Conservation (phyloP, 2,329 filamentous ascomycete genomes). For the Fusarium penzigii region DNA sequence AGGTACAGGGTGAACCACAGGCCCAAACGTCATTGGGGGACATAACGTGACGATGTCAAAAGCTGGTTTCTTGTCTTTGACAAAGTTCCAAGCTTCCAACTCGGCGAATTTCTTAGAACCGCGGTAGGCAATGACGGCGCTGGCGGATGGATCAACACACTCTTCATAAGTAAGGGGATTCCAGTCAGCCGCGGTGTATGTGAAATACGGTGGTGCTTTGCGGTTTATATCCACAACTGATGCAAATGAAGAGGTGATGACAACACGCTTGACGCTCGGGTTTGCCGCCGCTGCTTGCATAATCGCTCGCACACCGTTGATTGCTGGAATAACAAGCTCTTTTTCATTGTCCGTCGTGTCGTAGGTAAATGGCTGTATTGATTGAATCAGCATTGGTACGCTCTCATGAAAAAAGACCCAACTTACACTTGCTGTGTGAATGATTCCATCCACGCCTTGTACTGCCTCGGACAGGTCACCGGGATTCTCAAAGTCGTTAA, state of each 20-base stretch:
- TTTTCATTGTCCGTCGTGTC: no score
- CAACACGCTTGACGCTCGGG: neutral
- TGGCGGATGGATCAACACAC: neutral
- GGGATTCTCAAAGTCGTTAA: no score
- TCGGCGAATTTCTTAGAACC: neutral
- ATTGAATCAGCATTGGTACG: no score
- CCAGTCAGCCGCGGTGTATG: slow-evolving; percentile 57
- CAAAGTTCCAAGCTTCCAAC: neutral
- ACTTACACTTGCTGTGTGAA: no score
- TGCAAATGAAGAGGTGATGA: neutral
- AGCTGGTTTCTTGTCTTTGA: neutral
- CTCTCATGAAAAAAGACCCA: no score
- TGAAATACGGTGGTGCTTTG: no score
- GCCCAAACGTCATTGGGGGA: slow-evolving; percentile 48
- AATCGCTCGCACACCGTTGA: no score
- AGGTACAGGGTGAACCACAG: slow-evolving; percentile 41
- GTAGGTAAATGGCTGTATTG: no score
- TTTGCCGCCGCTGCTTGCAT: no score
- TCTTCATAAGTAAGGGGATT: slow-evolving; percentile 53
- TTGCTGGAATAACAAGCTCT: no score
- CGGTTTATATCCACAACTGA: neutral
- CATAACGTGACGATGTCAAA: slow-evolving; percentile 31
- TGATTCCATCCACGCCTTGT: no score
- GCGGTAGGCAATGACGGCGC: slow-evolving; percentile 35
- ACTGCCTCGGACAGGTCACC: no score